Base-by-base conservation (phyloP, 2,329 filamentous ascomycete genomes). In the Aspergillus udagawae region DNA sequence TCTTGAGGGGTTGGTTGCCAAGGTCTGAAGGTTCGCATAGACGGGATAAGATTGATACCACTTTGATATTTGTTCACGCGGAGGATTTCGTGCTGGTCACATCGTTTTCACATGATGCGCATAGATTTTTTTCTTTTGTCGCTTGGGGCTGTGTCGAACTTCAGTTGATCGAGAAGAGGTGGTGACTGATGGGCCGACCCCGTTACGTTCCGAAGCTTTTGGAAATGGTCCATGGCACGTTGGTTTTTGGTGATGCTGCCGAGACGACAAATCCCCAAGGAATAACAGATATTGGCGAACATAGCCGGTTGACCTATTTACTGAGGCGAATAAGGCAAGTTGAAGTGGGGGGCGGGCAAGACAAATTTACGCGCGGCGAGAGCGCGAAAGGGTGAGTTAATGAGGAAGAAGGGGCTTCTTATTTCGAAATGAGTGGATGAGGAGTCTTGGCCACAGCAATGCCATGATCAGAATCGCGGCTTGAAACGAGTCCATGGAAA, bases 401-500 rank as follows among this genome's bases (percentile, higher is more conserved):
- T 54, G 58, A 50, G 54, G 60, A 47, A 45, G 42, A 45, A 21
- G 21, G 9, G 21, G 10, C n/a, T 21, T 14, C 20, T 47, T 14
- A 14, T 17, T 23, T 23, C 21, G 21, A 47, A 25, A 23, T n/a
- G 21, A 14, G 44, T 21, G 44, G 10, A 14, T 12, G 23, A 23
- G 44, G 44, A 27, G 21, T 27, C 21, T 14, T 47, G 9, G 12
- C n/a, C 20, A 47, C 44, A 10, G 25, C 14, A 10, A 25, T 25
- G 44, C 44, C 44, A 47, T 27, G 8, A 25, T 61, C 32, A 14
- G 10, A 17, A 38, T 52, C 62, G 57, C 57, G 58, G 66, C 63
- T 58, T 23, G 56, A 63, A 60, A 67, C 53, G 63, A 73, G 57
- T 60, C 59, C 60, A 70, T 61, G 64, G 65, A 65, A 67, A 67